A percentile compares a stretch with the other conserved stretches of the same genome.
Evolutionary conservation across 2,329 filamentous ascomycete genomes (phyloP).

Genomic region (Cyanodermella asteris): DNA sequence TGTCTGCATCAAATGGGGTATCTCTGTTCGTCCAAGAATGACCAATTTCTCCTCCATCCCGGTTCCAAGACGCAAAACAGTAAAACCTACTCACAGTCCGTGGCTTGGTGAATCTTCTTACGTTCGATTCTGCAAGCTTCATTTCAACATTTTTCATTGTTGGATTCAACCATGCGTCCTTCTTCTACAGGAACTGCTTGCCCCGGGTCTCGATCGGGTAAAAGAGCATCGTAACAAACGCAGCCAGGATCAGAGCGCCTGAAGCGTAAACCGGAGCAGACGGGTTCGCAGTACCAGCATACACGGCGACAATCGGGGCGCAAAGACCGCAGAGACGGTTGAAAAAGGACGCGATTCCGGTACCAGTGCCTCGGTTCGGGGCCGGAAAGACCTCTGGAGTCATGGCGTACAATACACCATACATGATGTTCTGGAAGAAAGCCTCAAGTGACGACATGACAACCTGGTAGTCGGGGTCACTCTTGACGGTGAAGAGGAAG

Average conservation of each 20-base stretch:
- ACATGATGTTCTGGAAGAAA: conserved; percentile 35
- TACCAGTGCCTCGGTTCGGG: conserved; percentile 31
- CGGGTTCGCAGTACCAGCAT: conserved; percentile 16
- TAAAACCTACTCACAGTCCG: no score
- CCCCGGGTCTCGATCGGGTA: conserved; percentile 26
- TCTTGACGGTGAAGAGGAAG: conserved; percentile 31
- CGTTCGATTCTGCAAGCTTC: no score
- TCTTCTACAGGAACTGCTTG: conserved; percentile 16
- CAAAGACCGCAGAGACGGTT: conserved; percentile 23
- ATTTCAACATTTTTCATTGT: no score
- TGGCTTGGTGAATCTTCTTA: no score
- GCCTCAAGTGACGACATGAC: conserved; percentile 30
- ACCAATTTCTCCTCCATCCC: no score
- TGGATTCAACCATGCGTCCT: no score
- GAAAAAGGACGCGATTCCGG: conserved; percentile 24
- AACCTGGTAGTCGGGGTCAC: conserved; percentile 26
- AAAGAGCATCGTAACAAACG: conserved; percentile 22
- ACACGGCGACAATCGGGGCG: conserved; percentile 23
- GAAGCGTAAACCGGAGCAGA: conserved; percentile 24
- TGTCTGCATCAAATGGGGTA: no score
- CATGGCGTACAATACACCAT: conserved; percentile 35
- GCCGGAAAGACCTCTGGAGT: conserved; percentile 37
- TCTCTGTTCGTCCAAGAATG: no score
- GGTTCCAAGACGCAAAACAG: no score
- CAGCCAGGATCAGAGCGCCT: conserved; percentile 21